These are phyloP conservation scores for Hagleromyces aurorensis DNA, from an alignment of 805 yeast species.

Conservation along the genomic window DNA sequence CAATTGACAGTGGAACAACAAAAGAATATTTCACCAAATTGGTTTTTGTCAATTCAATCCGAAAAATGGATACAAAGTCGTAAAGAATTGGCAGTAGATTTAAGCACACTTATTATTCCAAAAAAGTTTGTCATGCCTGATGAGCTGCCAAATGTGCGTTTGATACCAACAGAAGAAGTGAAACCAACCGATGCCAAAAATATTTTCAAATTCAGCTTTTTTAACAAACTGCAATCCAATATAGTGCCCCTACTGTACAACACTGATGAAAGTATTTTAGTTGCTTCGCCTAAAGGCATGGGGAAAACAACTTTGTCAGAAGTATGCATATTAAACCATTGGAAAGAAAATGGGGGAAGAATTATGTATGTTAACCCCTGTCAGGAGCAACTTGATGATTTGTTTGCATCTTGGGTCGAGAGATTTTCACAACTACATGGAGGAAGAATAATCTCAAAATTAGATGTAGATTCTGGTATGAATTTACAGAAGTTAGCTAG, in stretches of 20 bases:
- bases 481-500: constrained; percentile 51
- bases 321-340: constrained; percentile 61
- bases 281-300: constrained; percentile 68
- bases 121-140: constrained; percentile 28
- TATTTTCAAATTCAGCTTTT: constrained; percentile 40
- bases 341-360: constrained; percentile 64
- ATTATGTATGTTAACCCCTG: constrained; percentile 64
- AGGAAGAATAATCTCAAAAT: constrained; percentile 48
- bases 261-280: constrained; percentile 49
- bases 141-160: constrained; percentile 25
- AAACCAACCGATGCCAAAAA: constrained; percentile 40
- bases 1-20: constrained; percentile 23
- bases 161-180: constrained; percentile 42
- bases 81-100: constrained; percentile 48
- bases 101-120: constrained; percentile 20
- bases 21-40: constrained; percentile 51
- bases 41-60: constrained; percentile 63
- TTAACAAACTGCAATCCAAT: constrained; percentile 73
- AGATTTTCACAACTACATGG: constrained; percentile 43
- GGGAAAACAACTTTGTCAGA: constrained; percentile 72
- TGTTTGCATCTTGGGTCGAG: constrained; percentile 45
- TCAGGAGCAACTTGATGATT: constrained; percentile 45
- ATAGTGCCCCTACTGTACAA: constrained; percentile 52
- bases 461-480: constrained; percentile 42
- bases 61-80: constrained; percentile 83